Evolutionary conservation across 306 rosid species (phyloP), one percentile per base, ranked within the genome.

Genomic region (Mimosa pudica): DNA sequence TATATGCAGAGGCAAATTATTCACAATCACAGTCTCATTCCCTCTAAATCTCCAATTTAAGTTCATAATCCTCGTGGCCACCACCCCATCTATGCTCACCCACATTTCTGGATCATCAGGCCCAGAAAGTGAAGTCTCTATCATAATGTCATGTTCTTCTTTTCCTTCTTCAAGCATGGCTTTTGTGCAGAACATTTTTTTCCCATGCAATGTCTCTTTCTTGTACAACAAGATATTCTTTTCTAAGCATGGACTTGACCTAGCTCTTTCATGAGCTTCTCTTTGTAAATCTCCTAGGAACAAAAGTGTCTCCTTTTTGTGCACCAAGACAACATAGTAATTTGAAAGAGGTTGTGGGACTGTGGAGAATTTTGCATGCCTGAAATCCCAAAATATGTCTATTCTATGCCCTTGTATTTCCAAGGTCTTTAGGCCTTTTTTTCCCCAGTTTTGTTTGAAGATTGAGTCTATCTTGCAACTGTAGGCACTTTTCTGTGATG

Each of bases 21-120:
- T 80, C 76, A 89, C 82, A 82, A 82, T 83, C 55, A 83, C 80
- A 4, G 86, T 67, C 76, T 90, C 90, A 58, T 92, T 92, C 73
- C 97, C 94, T 80, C 93, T 83, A 32, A 92, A 92, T 73, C 88
- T 92, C 94, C 97, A 89, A 82, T 89, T 85, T 85, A 92, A 79
- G 84, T 92, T 92, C 88, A 85, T 86, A 41, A 92, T 63, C 38
- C 92, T 86, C 67, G 82, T 83, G 0, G 77, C 85, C 83, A 84
- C 77, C 2, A 73, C 70, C 36, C 92, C 90, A 41, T 90, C 92
- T 42, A 92, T 84, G 73, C 64, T 87, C 24, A 92, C 90, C 89
- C 90, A 89, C 93, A 92, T 90, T 69, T 92, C 90, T 1, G 94
- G 93, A 46, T 90, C 92, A n/a, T 79, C 90, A 36, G 91, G 87